Percentiles rank a stretch among this genome's conserved stretches.
phyloP scores from a whole-genome alignment of 2,329 filamentous ascomycete genomes.

The Xylaria sp. region DNA sequence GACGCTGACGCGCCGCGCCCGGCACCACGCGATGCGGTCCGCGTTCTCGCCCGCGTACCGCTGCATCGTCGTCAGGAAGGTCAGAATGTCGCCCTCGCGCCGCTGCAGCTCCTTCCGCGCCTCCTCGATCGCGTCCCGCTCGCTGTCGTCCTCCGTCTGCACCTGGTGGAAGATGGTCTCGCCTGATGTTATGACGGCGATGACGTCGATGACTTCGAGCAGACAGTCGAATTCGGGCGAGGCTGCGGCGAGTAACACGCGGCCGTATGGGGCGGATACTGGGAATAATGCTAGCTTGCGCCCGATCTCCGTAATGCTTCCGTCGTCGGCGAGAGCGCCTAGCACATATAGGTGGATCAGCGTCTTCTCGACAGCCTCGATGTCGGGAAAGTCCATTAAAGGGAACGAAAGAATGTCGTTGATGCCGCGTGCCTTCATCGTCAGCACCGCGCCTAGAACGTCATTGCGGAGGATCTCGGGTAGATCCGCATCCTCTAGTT shows the following conservation, averaged over 20 bases:
- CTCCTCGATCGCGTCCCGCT: constrained; percentile 53
- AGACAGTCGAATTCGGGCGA: constrained; percentile 77
- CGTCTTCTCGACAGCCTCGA: constrained; percentile 82
- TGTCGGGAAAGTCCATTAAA: constrained; percentile 81
- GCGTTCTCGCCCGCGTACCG: constrained; percentile 66
- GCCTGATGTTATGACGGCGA: constrained; percentile 70
- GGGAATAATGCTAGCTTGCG: constrained; percentile 84
- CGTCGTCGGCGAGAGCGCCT: constrained; percentile 76
- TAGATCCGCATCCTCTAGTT: constrained; percentile 76
- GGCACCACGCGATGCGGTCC: constrained; percentile 68
- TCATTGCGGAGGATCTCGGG: constrained; percentile 94
- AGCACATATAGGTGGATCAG: constrained; percentile 83
- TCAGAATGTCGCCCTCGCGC: constrained; percentile 72
- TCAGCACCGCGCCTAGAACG: constrained; percentile 84
- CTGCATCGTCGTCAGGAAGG: constrained; percentile 71
- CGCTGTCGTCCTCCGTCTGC: constrained; percentile 47
- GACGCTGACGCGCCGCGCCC: constrained; percentile 63
- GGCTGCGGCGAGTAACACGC: constrained; percentile 83
- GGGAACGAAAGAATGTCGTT: constrained; percentile 85
- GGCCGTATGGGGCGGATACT: constrained; percentile 80
- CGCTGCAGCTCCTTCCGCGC: constrained; percentile 67
- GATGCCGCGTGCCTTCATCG: constrained; percentile 92
- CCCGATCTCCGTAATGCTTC: constrained; percentile 78
- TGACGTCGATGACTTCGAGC: constrained; percentile 85
- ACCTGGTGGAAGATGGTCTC: constrained; percentile 71